phyloP scores from a whole-genome alignment of 2,329 filamentous ascomycete genomes.

The Epichloe amarillans region DNA sequence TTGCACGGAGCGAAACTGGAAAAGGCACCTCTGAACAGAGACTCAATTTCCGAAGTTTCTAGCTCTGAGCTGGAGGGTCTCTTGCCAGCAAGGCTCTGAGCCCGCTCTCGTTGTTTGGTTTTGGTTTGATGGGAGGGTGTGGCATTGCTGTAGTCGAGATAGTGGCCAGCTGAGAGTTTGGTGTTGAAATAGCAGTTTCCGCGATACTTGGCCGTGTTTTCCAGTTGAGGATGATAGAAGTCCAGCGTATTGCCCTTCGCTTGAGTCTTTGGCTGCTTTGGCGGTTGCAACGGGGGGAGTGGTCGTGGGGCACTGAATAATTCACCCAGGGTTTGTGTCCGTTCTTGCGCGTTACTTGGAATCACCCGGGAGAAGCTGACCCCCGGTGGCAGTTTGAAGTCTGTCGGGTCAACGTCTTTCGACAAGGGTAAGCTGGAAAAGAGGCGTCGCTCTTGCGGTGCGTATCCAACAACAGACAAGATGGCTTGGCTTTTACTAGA shows the following conservation, averaged over 20 bases:
- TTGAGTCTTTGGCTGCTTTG: constrained; percentile 56
- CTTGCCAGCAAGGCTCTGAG: constrained; percentile 50
- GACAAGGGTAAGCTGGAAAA: constrained; percentile 64
- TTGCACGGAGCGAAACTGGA: constrained; percentile 67
- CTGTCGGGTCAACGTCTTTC: constrained; percentile 16
- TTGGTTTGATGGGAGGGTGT: constrained; percentile 39
- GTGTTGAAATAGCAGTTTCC: constrained; percentile 53
- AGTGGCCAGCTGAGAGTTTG: constrained; percentile 51
- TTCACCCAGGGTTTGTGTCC: constrained; percentile 55
- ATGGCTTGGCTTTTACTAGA: constrained; percentile 39
- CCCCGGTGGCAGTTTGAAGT: constrained; percentile 55
- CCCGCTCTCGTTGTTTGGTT: constrained; percentile 57
- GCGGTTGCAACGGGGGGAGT: constrained; percentile 53
- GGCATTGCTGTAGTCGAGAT: constrained; percentile 56
- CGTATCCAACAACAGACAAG: constrained; percentile 65
- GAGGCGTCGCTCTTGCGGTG: constrained; percentile 60
- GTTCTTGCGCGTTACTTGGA: constrained; percentile 28
- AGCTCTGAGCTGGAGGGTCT: constrained; percentile 42
- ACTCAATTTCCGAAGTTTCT: constrained; percentile 55
- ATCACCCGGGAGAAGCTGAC: constrained; percentile 36
- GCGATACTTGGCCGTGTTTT: constrained; percentile 40
- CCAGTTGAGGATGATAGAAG: constrained; percentile 40
- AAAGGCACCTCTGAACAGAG: constrained; percentile 63
- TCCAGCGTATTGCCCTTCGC: constrained; percentile 47
- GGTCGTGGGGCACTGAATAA: constrained; percentile 56